phyloP scores from a whole-genome alignment of 768 basidiomycete species.

The Lactifluus volemus region DNA sequence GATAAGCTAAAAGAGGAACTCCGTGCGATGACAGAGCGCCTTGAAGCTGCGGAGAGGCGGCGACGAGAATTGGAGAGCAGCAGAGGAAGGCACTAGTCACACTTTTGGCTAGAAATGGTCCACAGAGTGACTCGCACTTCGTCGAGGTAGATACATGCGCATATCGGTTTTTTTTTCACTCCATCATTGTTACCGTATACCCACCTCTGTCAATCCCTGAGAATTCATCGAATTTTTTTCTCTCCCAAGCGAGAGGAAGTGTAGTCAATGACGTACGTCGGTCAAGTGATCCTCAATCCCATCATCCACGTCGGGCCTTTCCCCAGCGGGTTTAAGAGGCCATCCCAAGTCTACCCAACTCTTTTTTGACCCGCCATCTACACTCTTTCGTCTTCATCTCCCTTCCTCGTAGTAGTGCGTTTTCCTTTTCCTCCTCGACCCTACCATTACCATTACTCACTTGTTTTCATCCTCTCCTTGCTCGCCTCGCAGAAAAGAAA shows the following conservation, averaged over 20 bases:
- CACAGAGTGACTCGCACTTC: too few relatives aligned
- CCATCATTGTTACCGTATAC: background rate
- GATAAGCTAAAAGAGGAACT: constrained; percentile 71
- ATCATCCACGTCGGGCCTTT: background rate
- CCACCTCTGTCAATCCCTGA: background rate
- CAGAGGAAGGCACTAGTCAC: background rate
- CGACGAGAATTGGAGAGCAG: constrained; percentile 34
- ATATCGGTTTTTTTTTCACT: background rate
- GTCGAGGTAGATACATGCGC: background rate
- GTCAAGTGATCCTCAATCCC: background rate
- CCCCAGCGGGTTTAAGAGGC: background rate
- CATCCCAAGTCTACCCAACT: too few relatives aligned
- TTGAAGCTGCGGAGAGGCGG: constrained; percentile 66
- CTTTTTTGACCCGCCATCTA: constrained; percentile 8
- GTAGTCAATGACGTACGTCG: background rate
- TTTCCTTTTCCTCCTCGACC: background rate
- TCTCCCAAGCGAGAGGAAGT: background rate
- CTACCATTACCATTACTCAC: background rate
- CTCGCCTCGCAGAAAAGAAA: background rate
- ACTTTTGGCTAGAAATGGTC: background rate
- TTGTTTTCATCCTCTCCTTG: background rate
- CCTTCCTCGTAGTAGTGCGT: constrained; percentile 11
- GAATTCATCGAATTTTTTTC: background rate
- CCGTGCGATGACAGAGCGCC: constrained; percentile 61
- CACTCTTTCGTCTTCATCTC: background rate